Conservation (phyloP, 2,329 filamentous ascomycete species). For the Capronia americana region DNA sequence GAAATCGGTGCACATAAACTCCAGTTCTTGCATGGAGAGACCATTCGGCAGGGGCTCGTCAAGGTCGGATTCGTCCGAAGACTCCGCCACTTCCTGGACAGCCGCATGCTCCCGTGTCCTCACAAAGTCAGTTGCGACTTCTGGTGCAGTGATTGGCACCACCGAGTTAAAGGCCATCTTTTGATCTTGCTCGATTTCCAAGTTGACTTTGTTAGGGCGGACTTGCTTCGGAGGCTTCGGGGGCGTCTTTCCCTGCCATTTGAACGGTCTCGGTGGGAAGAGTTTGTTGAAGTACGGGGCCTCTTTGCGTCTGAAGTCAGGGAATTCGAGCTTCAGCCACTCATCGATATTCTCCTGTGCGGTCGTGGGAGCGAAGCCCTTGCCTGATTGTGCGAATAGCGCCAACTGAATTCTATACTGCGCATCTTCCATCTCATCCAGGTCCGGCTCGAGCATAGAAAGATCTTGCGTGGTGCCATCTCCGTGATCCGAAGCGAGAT, state of each 20-base stretch:
- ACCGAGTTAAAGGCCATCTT: slow-evolving; percentile 83
- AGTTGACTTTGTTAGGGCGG: slow-evolving; percentile 82
- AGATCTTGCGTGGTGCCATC: slow-evolving; percentile 33
- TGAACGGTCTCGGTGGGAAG: slow-evolving; percentile 80
- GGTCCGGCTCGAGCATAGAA: slow-evolving; percentile 30
- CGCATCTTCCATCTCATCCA: slow-evolving; percentile 34
- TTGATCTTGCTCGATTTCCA: slow-evolving; percentile 85
- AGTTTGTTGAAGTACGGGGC: slow-evolving; percentile 81
- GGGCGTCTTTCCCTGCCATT: slow-evolving; percentile 75
- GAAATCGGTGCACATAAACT: slow-evolving; percentile 88
- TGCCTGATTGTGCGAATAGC: slow-evolving; percentile 54
- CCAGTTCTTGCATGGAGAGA: slow-evolving; percentile 78
- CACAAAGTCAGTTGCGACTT: slow-evolving; percentile 39
- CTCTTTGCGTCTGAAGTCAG: slow-evolving; percentile 76
- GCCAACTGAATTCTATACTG: slow-evolving; percentile 56
- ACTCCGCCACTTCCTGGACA: slow-evolving; percentile 57
- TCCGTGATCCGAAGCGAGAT: slow-evolving; percentile 34
- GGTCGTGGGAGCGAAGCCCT: slow-evolving; percentile 39
- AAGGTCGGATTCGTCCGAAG: slow-evolving; percentile 59
- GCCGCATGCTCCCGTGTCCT: slow-evolving; percentile 50
- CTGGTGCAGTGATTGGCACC: slow-evolving; percentile 21
- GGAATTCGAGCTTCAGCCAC: slow-evolving; percentile 71
- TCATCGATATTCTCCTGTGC: slow-evolving; percentile 36
- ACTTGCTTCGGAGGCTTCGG: slow-evolving; percentile 80
- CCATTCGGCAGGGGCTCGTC: slow-evolving; percentile 72